Evolutionary conservation across 257 asterid species (phyloP).

Genomic region (Ophiorrhiza pumila): DNA sequence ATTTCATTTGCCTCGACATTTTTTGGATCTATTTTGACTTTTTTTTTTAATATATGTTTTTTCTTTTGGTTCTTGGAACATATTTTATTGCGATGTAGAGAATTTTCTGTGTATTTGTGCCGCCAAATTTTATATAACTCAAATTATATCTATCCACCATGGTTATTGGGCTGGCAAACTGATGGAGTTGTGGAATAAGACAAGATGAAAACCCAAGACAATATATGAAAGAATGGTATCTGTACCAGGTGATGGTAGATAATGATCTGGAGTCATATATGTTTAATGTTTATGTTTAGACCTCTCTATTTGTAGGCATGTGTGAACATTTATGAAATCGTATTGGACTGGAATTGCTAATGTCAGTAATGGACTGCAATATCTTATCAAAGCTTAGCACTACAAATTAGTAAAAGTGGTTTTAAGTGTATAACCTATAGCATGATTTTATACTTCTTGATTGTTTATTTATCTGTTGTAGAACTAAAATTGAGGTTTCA

Average conservation of each 20-base stretch:
- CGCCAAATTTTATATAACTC: no score
- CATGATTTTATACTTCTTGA: background rate
- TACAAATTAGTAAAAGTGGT: no score
- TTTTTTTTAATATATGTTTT: no score
- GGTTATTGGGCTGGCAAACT: no score
- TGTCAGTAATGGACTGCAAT: background rate
- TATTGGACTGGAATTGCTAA: background rate
- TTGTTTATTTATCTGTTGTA: background rate
- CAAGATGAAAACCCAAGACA: no score
- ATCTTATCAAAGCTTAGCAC: background rate
- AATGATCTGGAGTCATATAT: background rate
- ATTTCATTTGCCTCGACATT: background rate
- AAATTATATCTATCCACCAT: no score
- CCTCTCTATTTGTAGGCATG: background rate
- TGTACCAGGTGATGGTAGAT: no score
- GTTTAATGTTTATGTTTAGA: no score
- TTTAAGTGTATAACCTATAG: background rate
- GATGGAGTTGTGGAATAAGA: no score
- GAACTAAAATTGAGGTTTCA: constrained; percentile 3
- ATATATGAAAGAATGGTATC: no score
- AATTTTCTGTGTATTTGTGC: no score
- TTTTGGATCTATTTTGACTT: background rate
- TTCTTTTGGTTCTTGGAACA: background rate
- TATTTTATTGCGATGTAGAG: background rate
- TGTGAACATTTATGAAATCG: no score